Base-by-base conservation (phyloP, 176 grass and related monocot species). In the Avena eriantha region DNA sequence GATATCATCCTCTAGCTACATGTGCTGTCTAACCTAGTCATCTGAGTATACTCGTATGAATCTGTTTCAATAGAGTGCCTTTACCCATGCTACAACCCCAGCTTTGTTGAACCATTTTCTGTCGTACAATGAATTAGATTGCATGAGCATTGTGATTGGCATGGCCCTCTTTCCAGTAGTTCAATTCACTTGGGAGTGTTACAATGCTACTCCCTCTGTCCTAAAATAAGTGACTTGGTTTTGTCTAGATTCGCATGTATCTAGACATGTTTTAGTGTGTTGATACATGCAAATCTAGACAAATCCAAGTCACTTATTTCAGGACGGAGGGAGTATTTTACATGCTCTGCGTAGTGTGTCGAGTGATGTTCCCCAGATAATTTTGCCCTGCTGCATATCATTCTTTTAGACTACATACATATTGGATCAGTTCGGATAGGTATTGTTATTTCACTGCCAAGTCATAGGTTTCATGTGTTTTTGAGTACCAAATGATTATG, bases 351-450 rank as follows among this genome's bases (percentile, higher is more conserved):
- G 66, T 70, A 46, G 39, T 43, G 21, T 72, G 21, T 46, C 9
- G 70, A 3, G 19, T 60, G 26, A 57, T 71, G 53, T 84, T 79
- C 51, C 15, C 22, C 12, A 8, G 51, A 73, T 35, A 59, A 18
- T 19, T 59, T 59, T 83, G 0, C n/a, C 68, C 2, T 35, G 81
- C 29, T 84, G 19, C 43, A 9, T 16, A 65, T 8, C 35, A 69
- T 73, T 69, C 39, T 39, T 88, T 36, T 72, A 50, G 31, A 84
- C 9, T 50, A 51, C 33, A 73, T 63, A 43, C 75, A 76, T 69
- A 71, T 51, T 60, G 29, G 3, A 83, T 83, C 10, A 70, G 69
- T 83, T 78, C 6, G 9, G 61, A 31, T 76, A 17, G 21, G 48
- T 70, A 33, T 22, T 57, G 5, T 13, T 31, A 59, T 24, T 49